A percentile compares a stretch with the other conserved stretches of the same genome.
phyloP scores from a whole-genome alignment of 2,329 filamentous ascomycete genomes.

The Leptographium wingfieldii region DNA sequence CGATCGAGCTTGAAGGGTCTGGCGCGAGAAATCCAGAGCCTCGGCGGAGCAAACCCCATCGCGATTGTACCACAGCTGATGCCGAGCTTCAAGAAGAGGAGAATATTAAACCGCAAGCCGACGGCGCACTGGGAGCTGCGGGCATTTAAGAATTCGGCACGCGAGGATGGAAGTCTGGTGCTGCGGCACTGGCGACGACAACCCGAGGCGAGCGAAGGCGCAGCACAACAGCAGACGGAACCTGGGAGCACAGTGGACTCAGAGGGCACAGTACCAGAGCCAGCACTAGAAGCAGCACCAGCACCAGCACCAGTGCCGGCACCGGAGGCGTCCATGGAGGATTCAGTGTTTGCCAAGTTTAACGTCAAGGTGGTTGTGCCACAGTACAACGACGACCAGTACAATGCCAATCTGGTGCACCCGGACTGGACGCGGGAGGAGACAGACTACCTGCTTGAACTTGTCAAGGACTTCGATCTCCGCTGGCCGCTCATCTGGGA shows the following conservation, averaged over 20 bases:
- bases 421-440: slow-evolving; percentile 83
- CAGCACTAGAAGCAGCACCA: slow-evolving; percentile 1
- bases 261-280: neutral
- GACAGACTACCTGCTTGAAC: slow-evolving; percentile 75
- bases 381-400: slow-evolving; percentile 77
- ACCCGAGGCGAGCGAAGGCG: slow-evolving; percentile 17
- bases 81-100: slow-evolving; percentile 45
- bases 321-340: slow-evolving; percentile 28
- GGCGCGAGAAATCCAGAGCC: slow-evolving; percentile 51
- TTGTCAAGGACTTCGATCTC: slow-evolving; percentile 68
- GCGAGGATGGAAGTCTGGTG: slow-evolving; percentile 52
- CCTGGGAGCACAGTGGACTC: neutral
- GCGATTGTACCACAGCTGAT: slow-evolving; percentile 48
- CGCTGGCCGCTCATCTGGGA: slow-evolving; percentile 89
- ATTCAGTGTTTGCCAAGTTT: slow-evolving; percentile 69
- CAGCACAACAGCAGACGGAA: slow-evolving; percentile 7
- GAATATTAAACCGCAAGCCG: slow-evolving; percentile 41
- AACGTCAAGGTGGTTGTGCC: slow-evolving; percentile 71
- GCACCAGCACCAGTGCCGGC: neutral
- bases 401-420: slow-evolving; percentile 59
- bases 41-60: slow-evolving; percentile 54
- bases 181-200: slow-evolving; percentile 70
- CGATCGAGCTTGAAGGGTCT: slow-evolving; percentile 44
- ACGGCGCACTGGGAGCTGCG: slow-evolving; percentile 52
- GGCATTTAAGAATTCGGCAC: slow-evolving; percentile 66